Conservation (phyloP, 768 basidiomycete species). For the Amanita fuliginea region DNA sequence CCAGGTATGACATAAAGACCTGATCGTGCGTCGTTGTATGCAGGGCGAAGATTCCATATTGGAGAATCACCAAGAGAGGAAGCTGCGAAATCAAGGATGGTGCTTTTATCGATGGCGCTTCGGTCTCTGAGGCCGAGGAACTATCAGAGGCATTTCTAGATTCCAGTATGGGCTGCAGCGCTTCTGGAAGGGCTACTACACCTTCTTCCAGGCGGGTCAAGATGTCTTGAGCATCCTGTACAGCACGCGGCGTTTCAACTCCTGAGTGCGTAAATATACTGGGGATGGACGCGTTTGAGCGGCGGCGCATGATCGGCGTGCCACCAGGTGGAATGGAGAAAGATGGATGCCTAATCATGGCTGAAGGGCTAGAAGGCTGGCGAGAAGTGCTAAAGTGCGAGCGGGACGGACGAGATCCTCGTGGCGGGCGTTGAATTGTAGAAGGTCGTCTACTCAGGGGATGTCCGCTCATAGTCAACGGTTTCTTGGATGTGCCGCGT, state of each 20-base stretch:
- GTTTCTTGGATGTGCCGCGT: conserved; percentile 8
- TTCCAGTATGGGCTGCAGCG: conserved; percentile 44
- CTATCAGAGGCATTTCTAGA: conserved; percentile 23
- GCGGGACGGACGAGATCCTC: neutral
- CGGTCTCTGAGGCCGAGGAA: conserved; percentile 21
- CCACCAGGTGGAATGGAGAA: conserved; percentile 19
- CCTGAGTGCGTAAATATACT: conserved; percentile 80
- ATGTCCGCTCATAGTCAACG: neutral
- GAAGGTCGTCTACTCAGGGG: conserved; percentile 17
- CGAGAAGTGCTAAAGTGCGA: conserved; percentile 5
- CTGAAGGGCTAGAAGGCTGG: conserved; percentile 11
- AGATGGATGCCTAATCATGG: conserved; percentile 16
- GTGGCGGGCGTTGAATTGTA: neutral
- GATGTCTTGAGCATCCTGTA: conserved; percentile 61
- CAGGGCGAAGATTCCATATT: conserved; percentile 83
- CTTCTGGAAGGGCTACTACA: conserved; percentile 17
- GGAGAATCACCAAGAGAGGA: conserved; percentile 76
- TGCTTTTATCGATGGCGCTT: conserved; percentile 38
- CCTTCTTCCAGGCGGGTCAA: conserved; percentile 33
- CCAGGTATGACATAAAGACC: conserved; percentile 84
- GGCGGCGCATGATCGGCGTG: conserved; percentile 38
- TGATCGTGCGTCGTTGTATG: conserved; percentile 89
- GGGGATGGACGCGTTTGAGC: conserved; percentile 48
- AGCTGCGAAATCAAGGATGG: conserved; percentile 64
- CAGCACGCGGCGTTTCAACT: conserved; percentile 66